These are phyloP conservation scores for Pelargonium citronellum DNA, from an alignment of 441 rosid genomes.

Conservation along the genomic window DNA sequence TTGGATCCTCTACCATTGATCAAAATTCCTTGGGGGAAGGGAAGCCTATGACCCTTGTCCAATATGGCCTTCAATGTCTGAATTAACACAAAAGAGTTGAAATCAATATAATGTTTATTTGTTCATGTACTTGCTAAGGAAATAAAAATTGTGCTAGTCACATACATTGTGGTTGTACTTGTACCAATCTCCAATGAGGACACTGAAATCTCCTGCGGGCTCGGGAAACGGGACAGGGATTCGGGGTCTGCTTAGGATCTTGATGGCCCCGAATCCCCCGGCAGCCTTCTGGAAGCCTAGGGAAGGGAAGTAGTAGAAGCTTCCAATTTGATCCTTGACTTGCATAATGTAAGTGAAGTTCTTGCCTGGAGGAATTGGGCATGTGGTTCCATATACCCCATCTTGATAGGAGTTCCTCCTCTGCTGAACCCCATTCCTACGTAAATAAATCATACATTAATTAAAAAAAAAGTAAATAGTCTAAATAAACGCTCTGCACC, in stretches of 20 bases:
- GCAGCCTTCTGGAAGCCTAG: constrained; percentile 10
- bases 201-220: constrained; percentile 72
- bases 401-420: constrained; percentile 4
- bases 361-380: neutral
- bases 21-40: neutral
- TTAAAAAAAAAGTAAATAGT: too few species aligned
- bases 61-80: neutral
- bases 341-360: constrained; percentile 4
- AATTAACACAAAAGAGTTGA: neutral
- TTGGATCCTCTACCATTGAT: constrained; percentile 6
- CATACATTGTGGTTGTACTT: constrained; percentile 66
- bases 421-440: constrained; percentile 9
- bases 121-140: neutral
- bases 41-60: constrained; percentile 3
- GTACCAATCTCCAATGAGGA: constrained; percentile 94
- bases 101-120: too few species aligned
- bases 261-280: constrained; percentile 24
- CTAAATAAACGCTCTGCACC: too few species aligned
- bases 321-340: constrained; percentile 6
- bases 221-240: constrained; percentile 84
- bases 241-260: constrained; percentile 73
- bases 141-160: neutral
- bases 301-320: constrained; percentile 8
- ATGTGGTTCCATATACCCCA: constrained; percentile 5
- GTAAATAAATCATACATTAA: neutral